Base-by-base conservation (phyloP, 2,329 filamentous ascomycete species). In the Pseudocercospora pini-densiflorae region DNA sequence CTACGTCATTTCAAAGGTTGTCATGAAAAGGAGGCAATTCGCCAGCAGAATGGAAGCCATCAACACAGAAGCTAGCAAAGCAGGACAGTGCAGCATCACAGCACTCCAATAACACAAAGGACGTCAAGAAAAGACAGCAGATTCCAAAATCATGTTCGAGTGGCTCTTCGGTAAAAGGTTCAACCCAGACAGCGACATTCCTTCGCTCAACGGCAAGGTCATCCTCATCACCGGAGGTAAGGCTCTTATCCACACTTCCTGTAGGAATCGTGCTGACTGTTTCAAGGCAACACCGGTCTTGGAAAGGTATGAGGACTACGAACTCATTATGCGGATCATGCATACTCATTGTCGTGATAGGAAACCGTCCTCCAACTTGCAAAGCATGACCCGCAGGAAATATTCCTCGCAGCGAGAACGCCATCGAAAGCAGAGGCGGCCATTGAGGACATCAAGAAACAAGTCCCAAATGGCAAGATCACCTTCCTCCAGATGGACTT, bases 401-500 rank as follows among this genome's bases (percentile, higher is more conserved):
- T 86, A 69, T 84, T 81, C 72, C 78, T 86, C 59, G 80, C 81
- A 21, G 81, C 82, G 0, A 80, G 83, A 65, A 81, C 77, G 43
- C 73, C 75, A 21, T 78, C 77, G 51, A 83, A 82, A 73, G 82
- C 81, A 36, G 66, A 74, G 12, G 70, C 76, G 27, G 79, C 81
- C 10, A 82, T 84, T 62, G 62, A 73, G 21, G 77, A 80, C 21
- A 77, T 84, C 71, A 77, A 79, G 33, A 66, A 70, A 5, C 57
- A 68, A 3, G 75, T 79, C 1, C 78, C 80, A 6, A 71, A 77
- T 60, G 78, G 78, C 66, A 72, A 70, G 61, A 79, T 86, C 63
- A 77, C 79, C 27, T 80, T 80, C 70, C 74, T 87, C 8, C 74
- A 80, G 8, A 79, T 86, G 29, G 85, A 88, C 69, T 78, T 87